Conservation (phyloP, 1,284 basidiomycete genomes). For the Cryptococcus neoformans region DNA sequence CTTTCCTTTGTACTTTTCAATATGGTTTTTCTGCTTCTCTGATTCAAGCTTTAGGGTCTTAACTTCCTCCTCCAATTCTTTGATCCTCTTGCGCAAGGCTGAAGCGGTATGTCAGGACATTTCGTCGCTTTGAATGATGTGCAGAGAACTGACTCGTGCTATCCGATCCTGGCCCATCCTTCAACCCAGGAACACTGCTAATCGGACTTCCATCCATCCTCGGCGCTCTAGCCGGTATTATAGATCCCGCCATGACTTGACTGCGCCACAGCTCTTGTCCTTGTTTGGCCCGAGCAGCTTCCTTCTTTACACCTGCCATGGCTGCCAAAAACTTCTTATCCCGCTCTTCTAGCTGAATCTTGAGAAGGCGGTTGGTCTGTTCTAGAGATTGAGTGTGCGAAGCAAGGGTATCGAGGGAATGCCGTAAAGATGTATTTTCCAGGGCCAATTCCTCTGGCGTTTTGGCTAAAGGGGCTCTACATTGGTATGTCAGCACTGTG, state of each 20-base stretch:
- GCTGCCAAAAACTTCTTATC: constrained; percentile 40
- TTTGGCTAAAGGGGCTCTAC: constrained; percentile 25
- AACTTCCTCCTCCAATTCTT: constrained; percentile 75
- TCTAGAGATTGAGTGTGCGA: constrained; percentile 37
- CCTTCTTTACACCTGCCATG: constrained; percentile 37
- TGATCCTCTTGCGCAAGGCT: constrained; percentile 47
- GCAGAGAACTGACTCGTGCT: background rate
- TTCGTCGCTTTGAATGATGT: background rate
- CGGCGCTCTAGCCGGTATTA: background rate
- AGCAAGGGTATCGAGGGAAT: constrained; percentile 44
- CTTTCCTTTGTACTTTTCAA: constrained; percentile 68
- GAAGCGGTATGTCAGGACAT: background rate
- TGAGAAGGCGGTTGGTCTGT: constrained; percentile 26
- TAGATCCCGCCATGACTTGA: constrained; percentile 24
- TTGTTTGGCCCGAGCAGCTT: constrained; percentile 36
- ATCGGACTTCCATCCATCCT: constrained; percentile 1
- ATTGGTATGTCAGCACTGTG: background rate
- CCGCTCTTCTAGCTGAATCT: constrained; percentile 30
- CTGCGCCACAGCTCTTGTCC: constrained; percentile 35
- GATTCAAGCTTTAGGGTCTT: constrained; percentile 25
- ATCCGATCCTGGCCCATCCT: background rate
- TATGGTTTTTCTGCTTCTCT: constrained; percentile 46
- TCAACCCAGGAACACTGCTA: background rate
- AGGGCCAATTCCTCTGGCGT: constrained; percentile 48
- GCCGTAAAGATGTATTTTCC: constrained; percentile 45